Base-by-base conservation (phyloP, 257 asterid genomes). In the Scutellaria baicalensis region DNA sequence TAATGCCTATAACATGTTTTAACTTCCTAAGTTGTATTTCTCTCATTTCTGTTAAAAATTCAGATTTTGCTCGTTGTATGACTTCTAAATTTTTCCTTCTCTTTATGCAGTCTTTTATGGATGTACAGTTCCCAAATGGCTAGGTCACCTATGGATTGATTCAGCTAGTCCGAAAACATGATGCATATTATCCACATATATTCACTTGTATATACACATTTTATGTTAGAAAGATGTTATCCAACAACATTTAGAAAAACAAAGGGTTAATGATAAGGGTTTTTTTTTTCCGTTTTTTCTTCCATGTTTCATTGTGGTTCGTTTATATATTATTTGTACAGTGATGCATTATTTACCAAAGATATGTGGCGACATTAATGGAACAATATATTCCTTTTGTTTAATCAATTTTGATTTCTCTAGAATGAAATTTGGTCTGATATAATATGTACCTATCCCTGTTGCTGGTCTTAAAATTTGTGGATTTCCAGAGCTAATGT, bases 101-200 rank as follows among this genome's bases (percentile, higher is more conserved):
- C 43, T 40, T 48, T 68, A 38, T 76, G 80, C 82, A 93, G 99
- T 93, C 99, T 48, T n/a, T n/a, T n/a, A n/a, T n/a, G n/a, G n/a
- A n/a, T n/a, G n/a, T n/a, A n/a, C n/a, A n/a, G n/a, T n/a, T 93
- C 65, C 97, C 99, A 27, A 91, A 93, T 73, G 99, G 99, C 48
- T 97, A 93, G 80, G 74, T 93, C 50, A 93, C 97, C 3, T 91
- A 87, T 73, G 83, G 55, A 40, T 50, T 49, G 44, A 40, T 59
- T 49, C 35, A 3, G 18, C 9, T 20, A 6, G 33, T 12, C n/a
- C 44, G 39, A 60, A 33, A 63, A 50, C 23, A 63, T 44, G 23
- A 12, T 51, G 71, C 60, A 54, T 36, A 55, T 8, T 52, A 27
- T 63, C 50, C 64, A 39, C 42, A 57, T 23, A 16, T 3, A 17